Evolutionary conservation across 2,329 filamentous ascomycete species (phyloP), one percentile per base, ranked within the genome.

Genomic region (Pseudopithomyces chartarum): DNA sequence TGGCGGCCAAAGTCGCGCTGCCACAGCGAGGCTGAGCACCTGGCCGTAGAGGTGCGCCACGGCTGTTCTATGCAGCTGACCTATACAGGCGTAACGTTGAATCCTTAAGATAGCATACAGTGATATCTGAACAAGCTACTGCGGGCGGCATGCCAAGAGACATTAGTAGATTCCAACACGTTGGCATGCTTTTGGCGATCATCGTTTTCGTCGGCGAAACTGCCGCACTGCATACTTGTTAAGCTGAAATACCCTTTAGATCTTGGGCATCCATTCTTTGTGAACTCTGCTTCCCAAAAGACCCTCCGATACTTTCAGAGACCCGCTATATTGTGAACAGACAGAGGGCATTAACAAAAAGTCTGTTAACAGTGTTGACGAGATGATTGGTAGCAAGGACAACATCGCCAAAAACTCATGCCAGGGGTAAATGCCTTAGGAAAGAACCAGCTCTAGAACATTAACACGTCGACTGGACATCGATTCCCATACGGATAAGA

Each of bases 361-460:
- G 36, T 49, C 19, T n/a, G 49, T 43, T 49, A 19, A 29, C 34
- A 26, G 15, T 43, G 23, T 23, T 23, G 23, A 54, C 26, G 20
- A 54, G 49, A 23, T n/a, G 36, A 54, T 49, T n/a, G 20, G 49
- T 40, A 54, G 26, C 44, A 49, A 20, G 26, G 17, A n/a, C 22
- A 54, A 48, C 26, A 34, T 34, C 32, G 13, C n/a, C 32, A 34
- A 13, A 8, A 34, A 13, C 13, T 34, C 7, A 8, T 34, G 32
- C 13, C 32, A 13, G 32, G 13, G 32, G 32, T 34, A 8, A 34
- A 13, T 34, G 32, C 32, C 7, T 13, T 13, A 8, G 13, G 7
- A 34, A 13, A 34, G 32, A 34, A 34, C 7, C 13, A 13, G 13
- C 32, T 8, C 7, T 13, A 34, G n/a, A 13, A 34, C 7, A 8